Base-by-base conservation (phyloP, 164 flowering plant genomes). In the Tinospora cordifolia region DNA sequence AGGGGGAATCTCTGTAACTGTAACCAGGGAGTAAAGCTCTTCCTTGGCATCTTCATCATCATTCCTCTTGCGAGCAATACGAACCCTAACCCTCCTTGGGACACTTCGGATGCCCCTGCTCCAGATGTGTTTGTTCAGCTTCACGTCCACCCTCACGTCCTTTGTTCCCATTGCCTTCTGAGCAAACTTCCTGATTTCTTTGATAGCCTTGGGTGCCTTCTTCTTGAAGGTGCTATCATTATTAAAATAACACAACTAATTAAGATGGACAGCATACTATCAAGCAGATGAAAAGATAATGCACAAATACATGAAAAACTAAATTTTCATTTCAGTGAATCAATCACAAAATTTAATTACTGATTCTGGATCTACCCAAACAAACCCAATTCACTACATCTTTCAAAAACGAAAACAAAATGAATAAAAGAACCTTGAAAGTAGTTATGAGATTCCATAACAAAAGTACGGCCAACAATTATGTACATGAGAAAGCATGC, bases 31-130 rank as follows among this genome's bases (percentile, higher is more conserved):
- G 63, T 69, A 69, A 11, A 69, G 71, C 71, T 69, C 63, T 69
- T 69, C 71, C 64, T 69, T 69, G 11, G 71, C 63, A 36, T 69
- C 71, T n/a, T 69, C 71, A 19, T 69, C 71, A 69, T 69, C 71
- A 36, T 69, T 69, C 64, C 71, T 69, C 71, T 69, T 69, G 14
- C 63, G 46, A 21, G 71, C 71, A 51, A 69, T 69, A 47, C 63
- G 71, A 69, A 69, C 71, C 25, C 71, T 57, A 8, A 69, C 71
- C 47, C 71, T 69, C 63, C 71, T 69, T 12, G 71, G 71, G 26
- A 69, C 71, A 58, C 71, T 69, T 2, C 64, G 71, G 19, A 69
- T 69, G 7, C 71, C 71, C 24, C 47, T 57, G 64, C 71, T 69
- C 71, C 71, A 69, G 71, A 69, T 69, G 49, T 69, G 71, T 25